Conservation (phyloP, 306 rosid species). For the Quillaja saponaria region DNA sequence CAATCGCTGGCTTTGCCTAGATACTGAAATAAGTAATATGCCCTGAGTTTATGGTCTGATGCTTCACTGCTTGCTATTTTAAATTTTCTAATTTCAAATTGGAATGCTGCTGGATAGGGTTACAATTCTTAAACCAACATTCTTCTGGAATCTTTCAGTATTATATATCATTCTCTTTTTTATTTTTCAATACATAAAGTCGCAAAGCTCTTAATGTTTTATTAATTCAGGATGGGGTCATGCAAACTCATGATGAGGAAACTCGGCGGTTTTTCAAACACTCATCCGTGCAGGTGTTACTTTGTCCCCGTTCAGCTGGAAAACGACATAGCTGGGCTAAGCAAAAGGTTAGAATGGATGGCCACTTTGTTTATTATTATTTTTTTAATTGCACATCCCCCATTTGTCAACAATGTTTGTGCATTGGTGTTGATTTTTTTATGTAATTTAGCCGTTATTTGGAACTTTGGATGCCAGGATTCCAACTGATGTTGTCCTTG, state of each 20-base stretch:
- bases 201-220: conserved; percentile 10
- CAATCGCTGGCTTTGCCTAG: conserved; percentile 11
- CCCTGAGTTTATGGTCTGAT: background rate
- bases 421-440: background rate
- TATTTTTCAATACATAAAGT: conserved; percentile 11
- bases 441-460: conserved; percentile 13
- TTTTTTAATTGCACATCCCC: conserved; percentile 9
- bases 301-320: conserved; percentile 85
- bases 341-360: conserved; percentile 61
- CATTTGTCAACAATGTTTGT: conserved; percentile 18
- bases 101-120: conserved; percentile 16
- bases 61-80: conserved; percentile 4
- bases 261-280: conserved; percentile 89
- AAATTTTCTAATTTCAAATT: conserved; percentile 16
- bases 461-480: conserved; percentile 8
- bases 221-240: conserved; percentile 80
- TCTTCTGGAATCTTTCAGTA: conserved; percentile 5
- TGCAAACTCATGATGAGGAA: conserved; percentile 98
- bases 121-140: conserved; percentile 8
- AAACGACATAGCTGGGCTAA: conserved; percentile 91
- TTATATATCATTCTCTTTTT: conserved; percentile 9
- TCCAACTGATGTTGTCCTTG: conserved; percentile 7
- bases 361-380: background rate
- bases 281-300: conserved; percentile 90
- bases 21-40: conserved; percentile 2